These are phyloP conservation scores for Polyporus arcularius DNA, from an alignment of 768 basidiomycete genomes.

Conservation along the genomic window DNA sequence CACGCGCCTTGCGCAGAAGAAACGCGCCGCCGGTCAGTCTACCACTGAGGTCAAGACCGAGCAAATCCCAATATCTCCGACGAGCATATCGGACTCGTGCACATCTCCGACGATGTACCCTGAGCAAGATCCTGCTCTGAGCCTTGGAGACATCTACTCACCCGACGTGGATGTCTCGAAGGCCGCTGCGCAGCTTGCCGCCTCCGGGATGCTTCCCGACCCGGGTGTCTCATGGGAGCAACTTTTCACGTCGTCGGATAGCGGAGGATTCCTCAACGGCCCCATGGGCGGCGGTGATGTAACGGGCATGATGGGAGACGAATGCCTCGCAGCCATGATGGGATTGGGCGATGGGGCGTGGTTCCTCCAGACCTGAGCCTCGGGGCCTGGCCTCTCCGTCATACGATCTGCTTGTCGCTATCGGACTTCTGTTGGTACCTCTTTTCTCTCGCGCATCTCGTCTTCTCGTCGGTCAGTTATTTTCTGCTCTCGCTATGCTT, in stretches of 20 bases:
- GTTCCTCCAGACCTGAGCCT: constrained; percentile 5
- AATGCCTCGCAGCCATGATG: constrained; percentile 20
- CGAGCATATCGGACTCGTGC: not conserved
- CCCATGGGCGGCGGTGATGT: constrained; percentile 5
- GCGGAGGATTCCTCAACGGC: constrained; percentile 3
- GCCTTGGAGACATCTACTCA: constrained; percentile 11
- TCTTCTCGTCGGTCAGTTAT: not conserved
- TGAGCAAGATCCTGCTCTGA: not conserved
- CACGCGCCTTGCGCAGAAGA: constrained; percentile 14
- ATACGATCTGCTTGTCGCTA: not conserved
- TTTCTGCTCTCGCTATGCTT: not conserved
- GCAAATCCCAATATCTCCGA: not conserved
- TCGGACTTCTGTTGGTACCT: not conserved
- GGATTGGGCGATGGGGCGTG: constrained; percentile 16
- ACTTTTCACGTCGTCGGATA: constrained; percentile 1
- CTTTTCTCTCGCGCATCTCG: not conserved
- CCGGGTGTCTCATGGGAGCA: constrained; percentile 8
- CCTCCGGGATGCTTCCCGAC: constrained; percentile 8
- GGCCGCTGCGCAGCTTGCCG: constrained; percentile 12
- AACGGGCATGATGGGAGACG: constrained; percentile 17
- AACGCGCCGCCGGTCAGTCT: not conserved
- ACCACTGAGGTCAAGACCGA: not conserved
- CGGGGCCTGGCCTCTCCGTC: not conserved
- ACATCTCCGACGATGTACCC: not conserved
- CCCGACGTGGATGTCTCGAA: constrained; percentile 18